Evolutionary conservation across 2,329 filamentous ascomycete species (phyloP).

Genomic region (Monilinia fructicola): DNA sequence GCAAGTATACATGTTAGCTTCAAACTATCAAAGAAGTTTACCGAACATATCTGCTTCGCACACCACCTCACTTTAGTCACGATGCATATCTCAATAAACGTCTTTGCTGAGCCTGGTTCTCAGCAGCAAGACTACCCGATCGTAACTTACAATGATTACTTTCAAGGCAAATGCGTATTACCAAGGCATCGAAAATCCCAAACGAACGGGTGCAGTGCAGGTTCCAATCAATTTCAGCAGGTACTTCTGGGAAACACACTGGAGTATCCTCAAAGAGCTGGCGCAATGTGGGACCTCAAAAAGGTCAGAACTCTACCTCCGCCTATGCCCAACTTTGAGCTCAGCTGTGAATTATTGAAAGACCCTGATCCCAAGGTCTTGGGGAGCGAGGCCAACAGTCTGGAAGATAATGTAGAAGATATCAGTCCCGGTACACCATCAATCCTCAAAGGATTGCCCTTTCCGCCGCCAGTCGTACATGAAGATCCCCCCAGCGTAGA

Average conservation of each 20-base stretch:
- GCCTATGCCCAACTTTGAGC: neutral
- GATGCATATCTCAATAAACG: neutral
- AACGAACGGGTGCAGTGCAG: neutral
- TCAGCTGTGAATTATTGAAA: neutral
- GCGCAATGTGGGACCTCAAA: neutral
- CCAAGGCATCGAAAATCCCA: neutral
- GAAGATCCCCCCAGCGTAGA: neutral
- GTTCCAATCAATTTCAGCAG: accelerated
- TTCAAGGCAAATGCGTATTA: neutral
- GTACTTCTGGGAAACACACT: too few relatives aligned
- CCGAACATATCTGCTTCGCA: neutral
- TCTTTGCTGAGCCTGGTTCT: neutral
- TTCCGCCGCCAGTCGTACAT: neutral
- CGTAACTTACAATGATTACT: neutral
- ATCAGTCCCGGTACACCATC: neutral
- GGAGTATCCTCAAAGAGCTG: neutral
- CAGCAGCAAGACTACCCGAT: neutral
- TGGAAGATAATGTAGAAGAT: neutral
- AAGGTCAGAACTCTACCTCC: neutral
- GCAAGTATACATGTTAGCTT: neutral
- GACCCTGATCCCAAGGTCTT: neutral
- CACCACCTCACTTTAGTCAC: neutral
- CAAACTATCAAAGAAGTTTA: neutral
- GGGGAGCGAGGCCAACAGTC: neutral
- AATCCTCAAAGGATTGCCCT: neutral